Evolutionary conservation across 495 filamentous ascomycete genomes (phyloP).

Genomic region (Annulohypoxylon nitens): DNA sequence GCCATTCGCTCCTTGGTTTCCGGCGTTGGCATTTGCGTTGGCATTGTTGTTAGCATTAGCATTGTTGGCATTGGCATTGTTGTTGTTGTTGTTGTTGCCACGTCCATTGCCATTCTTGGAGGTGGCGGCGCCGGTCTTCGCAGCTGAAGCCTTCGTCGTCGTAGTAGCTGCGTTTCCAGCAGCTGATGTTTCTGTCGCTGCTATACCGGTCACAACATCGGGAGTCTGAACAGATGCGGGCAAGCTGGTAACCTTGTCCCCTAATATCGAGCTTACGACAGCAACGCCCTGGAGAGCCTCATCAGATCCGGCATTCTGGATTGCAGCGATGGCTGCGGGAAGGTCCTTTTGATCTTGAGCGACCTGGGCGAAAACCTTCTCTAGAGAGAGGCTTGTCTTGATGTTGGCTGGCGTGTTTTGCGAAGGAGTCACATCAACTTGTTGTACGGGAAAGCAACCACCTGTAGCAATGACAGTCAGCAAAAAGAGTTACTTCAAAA

Average conservation of each 20-base stretch:
- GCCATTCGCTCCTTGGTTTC: background rate
- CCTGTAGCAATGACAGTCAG: background rate
- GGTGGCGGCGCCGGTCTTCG: constrained; percentile 16
- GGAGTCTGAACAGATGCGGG: constrained; percentile 31
- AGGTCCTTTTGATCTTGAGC: constrained; percentile 53
- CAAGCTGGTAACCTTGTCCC: constrained; percentile 32
- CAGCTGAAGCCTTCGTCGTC: constrained; percentile 24
- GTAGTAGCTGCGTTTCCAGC: constrained; percentile 5
- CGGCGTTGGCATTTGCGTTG: background rate
- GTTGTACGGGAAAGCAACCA: constrained; percentile 62
- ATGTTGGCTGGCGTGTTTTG: constrained; percentile 55
- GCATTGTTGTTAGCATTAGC: constrained; percentile 11
- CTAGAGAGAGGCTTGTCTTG: constrained; percentile 48
- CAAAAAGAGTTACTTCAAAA: background rate
- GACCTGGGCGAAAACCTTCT: constrained; percentile 50
- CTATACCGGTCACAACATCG: constrained; percentile 21
- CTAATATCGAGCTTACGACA: constrained; percentile 42
- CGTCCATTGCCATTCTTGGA: background rate
- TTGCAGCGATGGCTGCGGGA: constrained; percentile 53
- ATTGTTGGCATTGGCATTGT: constrained; percentile 34
- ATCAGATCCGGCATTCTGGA: constrained; percentile 51
- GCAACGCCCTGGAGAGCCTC: constrained; percentile 52
- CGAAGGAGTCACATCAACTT: constrained; percentile 52
- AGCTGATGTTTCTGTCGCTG: constrained; percentile 9
- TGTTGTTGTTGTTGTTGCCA: constrained; percentile 2